Base-by-base conservation (phyloP, 371 early-diverging fungal species). In the Mucor lusitanicus region DNA sequence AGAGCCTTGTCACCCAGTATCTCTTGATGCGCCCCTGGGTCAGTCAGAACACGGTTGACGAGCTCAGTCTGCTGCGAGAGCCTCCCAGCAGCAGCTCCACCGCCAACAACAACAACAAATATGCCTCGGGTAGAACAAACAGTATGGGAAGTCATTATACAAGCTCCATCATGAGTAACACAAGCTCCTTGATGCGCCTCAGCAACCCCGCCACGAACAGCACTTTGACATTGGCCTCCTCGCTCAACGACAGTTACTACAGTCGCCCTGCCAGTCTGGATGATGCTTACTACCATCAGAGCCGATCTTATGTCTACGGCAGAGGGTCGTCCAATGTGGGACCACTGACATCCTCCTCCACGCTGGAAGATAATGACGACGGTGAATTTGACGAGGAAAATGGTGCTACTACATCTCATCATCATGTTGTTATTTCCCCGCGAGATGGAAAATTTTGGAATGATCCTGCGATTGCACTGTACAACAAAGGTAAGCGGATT, bases 21-120 rank as follows among this genome's bases (percentile, higher is more conserved):
- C 76, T 93, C 3, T 63, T 84, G 69, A 84, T 79, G 81, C 76
- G 85, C 3, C 71, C 82, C 6, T 84, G 85, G 85, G 85, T 89
- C 0, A 81, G 85, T 27, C 91, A 93, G 70, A 86, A 87, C 33
- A 92, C 90, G 37, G 86, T 92, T 13, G 94, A 93, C 69, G 92
- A 91, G 64, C 63, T 93, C 42, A 90, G 90, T 58, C 69, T 81
- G 11, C 62, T 83, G 23, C 85, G 93, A 2, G 93, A 93, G 65
- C 93, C 91, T 19, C 53, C 60, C 9, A 23, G 21, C 3, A 27
- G 37, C 8, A 32, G 23, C 5, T 28, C 12, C 76, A 75, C 28
- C 69, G 67, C 6, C 17, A 32, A 8, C 50, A 55, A 8, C 32
- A 55, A 32, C 32, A 55, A 17, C 32, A 46, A 21, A 61, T 48